Percentiles rank a stretch among this genome's conserved stretches.
phyloP scores from a whole-genome alignment of 805 yeast species.

The Wickerhamomyces mucosus region DNA sequence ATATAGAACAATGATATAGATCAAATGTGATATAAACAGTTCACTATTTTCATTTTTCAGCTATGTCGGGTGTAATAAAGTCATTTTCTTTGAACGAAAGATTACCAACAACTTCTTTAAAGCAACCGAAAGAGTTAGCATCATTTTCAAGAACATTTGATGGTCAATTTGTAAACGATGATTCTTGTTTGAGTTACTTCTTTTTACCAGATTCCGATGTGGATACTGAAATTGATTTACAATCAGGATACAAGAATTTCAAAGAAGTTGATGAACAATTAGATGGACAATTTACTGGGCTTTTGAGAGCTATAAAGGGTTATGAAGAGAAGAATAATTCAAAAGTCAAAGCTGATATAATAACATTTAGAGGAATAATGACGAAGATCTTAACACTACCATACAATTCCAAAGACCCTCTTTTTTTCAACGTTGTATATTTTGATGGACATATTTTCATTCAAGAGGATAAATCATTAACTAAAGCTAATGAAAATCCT shows the following conservation, averaged over 20 bases:
- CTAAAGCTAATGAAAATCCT: conserved; percentile 16
- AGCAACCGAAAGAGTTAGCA: conserved; percentile 81
- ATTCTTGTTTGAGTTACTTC: conserved; percentile 54
- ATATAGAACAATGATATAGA: no score
- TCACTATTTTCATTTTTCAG: no score
- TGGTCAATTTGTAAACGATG: conserved; percentile 42
- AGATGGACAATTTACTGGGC: conserved; percentile 48
- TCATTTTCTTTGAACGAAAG: conserved; percentile 21
- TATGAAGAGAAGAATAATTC: conserved; percentile 40
- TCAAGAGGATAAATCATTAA: conserved; percentile 26
- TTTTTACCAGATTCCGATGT: conserved; percentile 70
- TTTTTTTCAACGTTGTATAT: conserved; percentile 53
- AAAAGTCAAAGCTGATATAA: conserved; percentile 50
- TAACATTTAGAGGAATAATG: conserved; percentile 83
- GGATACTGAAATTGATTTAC: conserved; percentile 53
- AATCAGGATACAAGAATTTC: conserved; percentile 55
- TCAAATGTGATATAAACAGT: no score
- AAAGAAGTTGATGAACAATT: conserved; percentile 43
- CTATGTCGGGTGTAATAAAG: no score
- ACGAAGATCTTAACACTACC: conserved; percentile 64
- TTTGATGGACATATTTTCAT: conserved; percentile 74
- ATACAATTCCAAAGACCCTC: conserved; percentile 42
- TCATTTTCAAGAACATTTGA: conserved; percentile 54
- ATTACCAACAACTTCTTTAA: conserved; percentile 57
- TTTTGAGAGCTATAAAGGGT: conserved; percentile 43